Base-by-base conservation (phyloP, 2,329 filamentous ascomycete species). In the Fusarium palustre region DNA sequence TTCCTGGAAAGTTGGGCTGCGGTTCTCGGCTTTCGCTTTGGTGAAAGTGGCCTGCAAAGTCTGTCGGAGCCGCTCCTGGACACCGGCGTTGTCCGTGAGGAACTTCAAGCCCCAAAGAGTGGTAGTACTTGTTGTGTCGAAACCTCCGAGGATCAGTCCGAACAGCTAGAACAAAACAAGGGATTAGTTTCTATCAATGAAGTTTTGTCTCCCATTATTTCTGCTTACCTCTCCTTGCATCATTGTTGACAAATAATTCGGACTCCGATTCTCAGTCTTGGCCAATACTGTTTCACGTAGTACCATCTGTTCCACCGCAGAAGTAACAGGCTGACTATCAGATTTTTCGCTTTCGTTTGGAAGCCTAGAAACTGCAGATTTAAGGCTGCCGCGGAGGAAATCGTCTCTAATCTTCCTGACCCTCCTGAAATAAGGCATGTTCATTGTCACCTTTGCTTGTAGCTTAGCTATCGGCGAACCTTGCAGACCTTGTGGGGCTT, bases 191-290 rank as follows among this genome's bases (percentile, higher is more conserved):
- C 18, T 3, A 12, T n/a, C 16, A 3, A 5, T 7, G 20, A 9
- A 10, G 3, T 1, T 33, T 18, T 1, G 6, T 31, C 5, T 24
- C 8, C 0, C 18, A 15, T 8, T 18, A 4, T 0, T 9, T 18
- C 2, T 25, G 5, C 20, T 18, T 34, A 49, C 20, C 16, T 49
- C 46, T 18, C 20, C 46, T 34, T 49, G 46, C 31, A 49, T 49
- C 46, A 49, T 49, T 0, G 30, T 34, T 13, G 46, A 49, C 7
- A n/a, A 34, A 5, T 49, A n/a, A 1, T 34, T 25, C 13, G 16
- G 30, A 7, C 20, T 48, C 16, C 47, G 22, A 15, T 5, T 24
- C 25, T 49, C 18, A 4, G 22, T 5, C 20, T 36, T 1, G 2
- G 31, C 47, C 22, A 49, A 10, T 13, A 12, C 4, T 10, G 47